Evolutionary conservation across 768 basidiomycete species (phyloP).

Genomic region (Mycena haematopus): DNA sequence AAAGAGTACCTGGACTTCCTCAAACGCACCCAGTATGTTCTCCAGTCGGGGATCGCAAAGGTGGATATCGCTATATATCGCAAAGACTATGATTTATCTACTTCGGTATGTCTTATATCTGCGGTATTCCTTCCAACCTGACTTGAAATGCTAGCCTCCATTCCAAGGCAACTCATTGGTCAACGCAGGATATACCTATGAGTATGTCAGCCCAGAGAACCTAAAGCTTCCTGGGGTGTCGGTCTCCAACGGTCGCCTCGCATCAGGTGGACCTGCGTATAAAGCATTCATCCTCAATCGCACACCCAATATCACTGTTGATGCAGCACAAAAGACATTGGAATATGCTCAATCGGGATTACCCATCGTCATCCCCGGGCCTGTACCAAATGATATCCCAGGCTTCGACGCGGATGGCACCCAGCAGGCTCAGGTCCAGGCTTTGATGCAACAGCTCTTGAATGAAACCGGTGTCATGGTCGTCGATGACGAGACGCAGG

Average conservation of each 20-base stretch:
- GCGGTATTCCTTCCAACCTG: background rate
- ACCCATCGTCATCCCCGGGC: constrained; percentile 20
- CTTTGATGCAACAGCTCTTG: constrained; percentile 24
- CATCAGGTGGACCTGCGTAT: constrained; percentile 24
- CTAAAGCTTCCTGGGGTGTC: constrained; percentile 28
- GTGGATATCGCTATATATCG: constrained; percentile 29
- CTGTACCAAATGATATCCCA: constrained; percentile 26
- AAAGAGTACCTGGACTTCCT: constrained; percentile 28
- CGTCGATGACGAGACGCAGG: constrained; percentile 17
- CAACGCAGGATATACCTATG: constrained; percentile 25
- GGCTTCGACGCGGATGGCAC: constrained; percentile 21
- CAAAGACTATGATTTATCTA: constrained; percentile 23
- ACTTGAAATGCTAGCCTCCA: constrained; percentile 4
- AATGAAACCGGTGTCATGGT: constrained; percentile 12
- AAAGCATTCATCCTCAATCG: constrained; percentile 26
- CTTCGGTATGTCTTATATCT: background rate
- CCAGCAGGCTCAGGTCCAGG: constrained; percentile 21
- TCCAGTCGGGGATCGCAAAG: constrained; percentile 25
- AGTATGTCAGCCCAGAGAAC: constrained; percentile 30
- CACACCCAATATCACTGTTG: constrained; percentile 24
- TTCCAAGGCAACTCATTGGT: constrained; percentile 22
- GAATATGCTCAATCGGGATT: constrained; percentile 26
- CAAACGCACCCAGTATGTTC: constrained; percentile 25
- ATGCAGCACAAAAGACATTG: constrained; percentile 24
- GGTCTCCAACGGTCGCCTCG: constrained; percentile 24